Evolutionary conservation across 768 basidiomycete species (phyloP).

Genomic region (Russula vinacea): DNA sequence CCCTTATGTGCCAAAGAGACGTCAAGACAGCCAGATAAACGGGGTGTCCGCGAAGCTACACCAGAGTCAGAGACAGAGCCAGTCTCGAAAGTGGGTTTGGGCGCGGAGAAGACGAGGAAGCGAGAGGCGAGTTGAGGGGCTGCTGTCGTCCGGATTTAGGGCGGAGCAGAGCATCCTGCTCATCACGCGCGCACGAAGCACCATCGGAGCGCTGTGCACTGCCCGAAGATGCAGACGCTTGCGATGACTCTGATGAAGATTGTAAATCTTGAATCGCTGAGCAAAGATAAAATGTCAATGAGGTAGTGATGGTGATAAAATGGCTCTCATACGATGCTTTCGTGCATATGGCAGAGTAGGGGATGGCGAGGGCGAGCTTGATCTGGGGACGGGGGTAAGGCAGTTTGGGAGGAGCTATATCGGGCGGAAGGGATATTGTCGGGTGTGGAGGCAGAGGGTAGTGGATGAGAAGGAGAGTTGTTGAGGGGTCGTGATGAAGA

Average conservation of each 20-base stretch:
- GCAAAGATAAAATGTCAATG: background rate
- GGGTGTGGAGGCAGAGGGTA: background rate
- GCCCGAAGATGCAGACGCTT: background rate
- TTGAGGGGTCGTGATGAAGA: background rate
- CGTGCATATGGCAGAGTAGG: background rate
- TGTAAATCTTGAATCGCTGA: slow-evolving; percentile 10
- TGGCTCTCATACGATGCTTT: slow-evolving; percentile 9
- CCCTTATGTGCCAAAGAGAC: background rate
- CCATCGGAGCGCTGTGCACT: background rate
- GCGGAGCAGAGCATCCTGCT: background rate
- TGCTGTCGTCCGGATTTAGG: background rate
- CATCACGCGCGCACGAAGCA: background rate
- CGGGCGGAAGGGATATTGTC: background rate
- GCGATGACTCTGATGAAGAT: background rate
- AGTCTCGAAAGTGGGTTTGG: slow-evolving; percentile 5
- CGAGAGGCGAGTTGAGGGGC: background rate
- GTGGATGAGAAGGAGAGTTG: background rate
- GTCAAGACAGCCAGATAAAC: slow-evolving; percentile 2
- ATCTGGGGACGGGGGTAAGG: background rate
- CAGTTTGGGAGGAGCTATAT: background rate
- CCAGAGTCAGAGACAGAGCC: slow-evolving; percentile 28
- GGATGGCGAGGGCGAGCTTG: background rate
- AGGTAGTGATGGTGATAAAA: background rate
- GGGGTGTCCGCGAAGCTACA: slow-evolving; percentile 4
- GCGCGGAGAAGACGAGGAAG: slow-evolving; percentile 1